These are phyloP conservation scores for Linderniella brevidens DNA, from an alignment of 257 asterid genomes.

Conservation along the genomic window DNA sequence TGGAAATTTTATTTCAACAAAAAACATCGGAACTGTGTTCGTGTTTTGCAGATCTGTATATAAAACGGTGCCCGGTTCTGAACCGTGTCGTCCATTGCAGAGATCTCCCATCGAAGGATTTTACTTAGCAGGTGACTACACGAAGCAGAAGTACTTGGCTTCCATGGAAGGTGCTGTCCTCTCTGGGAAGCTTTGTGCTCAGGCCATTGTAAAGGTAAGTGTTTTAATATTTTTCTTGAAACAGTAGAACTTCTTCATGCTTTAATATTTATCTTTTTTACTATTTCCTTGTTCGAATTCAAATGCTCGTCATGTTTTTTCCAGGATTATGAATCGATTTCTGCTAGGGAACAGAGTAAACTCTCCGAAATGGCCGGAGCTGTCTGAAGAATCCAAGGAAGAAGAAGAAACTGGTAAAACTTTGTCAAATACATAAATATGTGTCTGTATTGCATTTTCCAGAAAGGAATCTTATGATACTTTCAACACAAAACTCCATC, in stretches of 20 bases:
- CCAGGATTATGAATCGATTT: background rate
- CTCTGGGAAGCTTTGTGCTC: conserved; percentile 93
- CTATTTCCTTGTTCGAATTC: background rate
- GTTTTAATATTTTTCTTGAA: background rate
- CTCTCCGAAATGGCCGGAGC: background rate
- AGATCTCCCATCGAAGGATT: conserved; percentile 79
- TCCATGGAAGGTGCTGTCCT: conserved; percentile 99
- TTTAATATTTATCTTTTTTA: background rate
- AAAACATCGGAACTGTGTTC: conserved; percentile 3
- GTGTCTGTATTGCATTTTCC: too few relatives aligned
- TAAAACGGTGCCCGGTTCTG: conserved; percentile 86
- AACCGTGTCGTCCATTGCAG: conserved; percentile 87
- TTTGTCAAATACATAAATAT: too few relatives aligned
- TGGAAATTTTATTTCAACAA: background rate
- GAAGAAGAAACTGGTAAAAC: too few relatives aligned
- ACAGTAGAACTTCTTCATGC: too few relatives aligned
- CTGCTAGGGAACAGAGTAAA: background rate
- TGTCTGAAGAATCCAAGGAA: too few relatives aligned
- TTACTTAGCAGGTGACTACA: conserved; percentile 93
- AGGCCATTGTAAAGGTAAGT: conserved; percentile 74
- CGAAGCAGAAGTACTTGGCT: conserved; percentile 94
- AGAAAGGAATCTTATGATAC: too few relatives aligned
- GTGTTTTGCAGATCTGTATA: conserved; percentile 57
- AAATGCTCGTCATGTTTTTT: background rate
- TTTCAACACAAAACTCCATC: too few relatives aligned